Evolutionary conservation across 177 flowering plant species (phyloP).

Genomic region (Vitis hybrid): DNA sequence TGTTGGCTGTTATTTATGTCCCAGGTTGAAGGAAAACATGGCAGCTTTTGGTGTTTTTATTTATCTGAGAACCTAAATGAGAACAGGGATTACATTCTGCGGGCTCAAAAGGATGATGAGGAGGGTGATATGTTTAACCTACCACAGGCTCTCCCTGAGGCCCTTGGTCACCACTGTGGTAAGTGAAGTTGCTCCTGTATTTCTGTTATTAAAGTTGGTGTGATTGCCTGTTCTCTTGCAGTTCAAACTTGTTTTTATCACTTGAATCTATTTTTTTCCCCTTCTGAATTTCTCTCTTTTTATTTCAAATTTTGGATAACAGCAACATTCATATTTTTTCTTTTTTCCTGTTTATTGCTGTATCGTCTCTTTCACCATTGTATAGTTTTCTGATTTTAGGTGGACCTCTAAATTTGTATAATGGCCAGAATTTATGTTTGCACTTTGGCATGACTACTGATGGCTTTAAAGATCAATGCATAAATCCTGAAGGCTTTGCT

Average conservation of each 20-base stretch:
- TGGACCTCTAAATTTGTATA: conserved; percentile 52
- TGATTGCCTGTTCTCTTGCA: background rate
- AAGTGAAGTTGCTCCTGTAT: conserved; percentile 24
- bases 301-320: background rate
- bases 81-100: conserved; percentile 33
- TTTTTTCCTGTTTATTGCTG: conserved; percentile 1
- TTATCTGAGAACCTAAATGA: conserved; percentile 73
- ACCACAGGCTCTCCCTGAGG: conserved; percentile 49
- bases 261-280: background rate
- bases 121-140: conserved; percentile 25
- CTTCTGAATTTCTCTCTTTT: background rate
- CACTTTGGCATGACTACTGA: conserved; percentile 45
- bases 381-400: conserved; percentile 34
- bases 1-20: conserved; percentile 10
- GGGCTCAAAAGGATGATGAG: conserved; percentile 29
- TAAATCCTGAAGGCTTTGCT: conserved; percentile 72
- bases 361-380: background rate
- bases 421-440: conserved; percentile 49
- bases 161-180: conserved; percentile 41
- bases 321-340: background rate
- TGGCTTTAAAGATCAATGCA: conserved; percentile 56
- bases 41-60: conserved; percentile 56
- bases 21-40: conserved; percentile 67
- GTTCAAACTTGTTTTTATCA: background rate
- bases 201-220: background rate